These are phyloP conservation scores for Suillus hirtellus DNA, from an alignment of 768 basidiomycete species.

Conservation along the genomic window DNA sequence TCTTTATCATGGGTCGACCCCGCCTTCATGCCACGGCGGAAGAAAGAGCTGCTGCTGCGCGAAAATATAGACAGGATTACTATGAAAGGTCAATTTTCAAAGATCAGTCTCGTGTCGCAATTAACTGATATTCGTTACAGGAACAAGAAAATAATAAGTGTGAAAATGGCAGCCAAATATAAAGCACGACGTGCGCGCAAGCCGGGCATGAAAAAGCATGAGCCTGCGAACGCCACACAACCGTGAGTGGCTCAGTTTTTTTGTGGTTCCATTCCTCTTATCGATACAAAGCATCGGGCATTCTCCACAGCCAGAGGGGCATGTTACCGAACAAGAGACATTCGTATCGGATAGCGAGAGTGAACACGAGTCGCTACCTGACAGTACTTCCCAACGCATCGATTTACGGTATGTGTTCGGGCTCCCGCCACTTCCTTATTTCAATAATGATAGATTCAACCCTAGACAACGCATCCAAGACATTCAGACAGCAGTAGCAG, in stretches of 20 bases:
- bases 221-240: not conserved
- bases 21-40: constrained; percentile 5
- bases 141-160: constrained; percentile 5
- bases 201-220: not conserved
- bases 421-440: not conserved
- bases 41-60: constrained; percentile 2
- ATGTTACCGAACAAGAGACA: not conserved
- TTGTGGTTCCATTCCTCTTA: not conserved
- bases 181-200: not conserved
- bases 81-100: not conserved
- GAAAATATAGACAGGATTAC: constrained; percentile 9
- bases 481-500: not conserved
- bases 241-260: not conserved
- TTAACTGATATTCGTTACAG: not conserved
- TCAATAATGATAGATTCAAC: not conserved
- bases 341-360: not conserved
- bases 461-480: not conserved
- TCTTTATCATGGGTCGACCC: constrained; percentile 1
- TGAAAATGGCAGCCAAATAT: constrained; percentile 8
- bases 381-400: not conserved
- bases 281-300: not conserved
- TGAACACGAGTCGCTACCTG: not conserved
- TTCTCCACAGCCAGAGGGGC: not conserved
- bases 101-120: too few species aligned
- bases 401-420: not conserved